Base-by-base conservation (phyloP, 2,329 filamentous ascomycete species). In the Didymosphaeria variabile region DNA sequence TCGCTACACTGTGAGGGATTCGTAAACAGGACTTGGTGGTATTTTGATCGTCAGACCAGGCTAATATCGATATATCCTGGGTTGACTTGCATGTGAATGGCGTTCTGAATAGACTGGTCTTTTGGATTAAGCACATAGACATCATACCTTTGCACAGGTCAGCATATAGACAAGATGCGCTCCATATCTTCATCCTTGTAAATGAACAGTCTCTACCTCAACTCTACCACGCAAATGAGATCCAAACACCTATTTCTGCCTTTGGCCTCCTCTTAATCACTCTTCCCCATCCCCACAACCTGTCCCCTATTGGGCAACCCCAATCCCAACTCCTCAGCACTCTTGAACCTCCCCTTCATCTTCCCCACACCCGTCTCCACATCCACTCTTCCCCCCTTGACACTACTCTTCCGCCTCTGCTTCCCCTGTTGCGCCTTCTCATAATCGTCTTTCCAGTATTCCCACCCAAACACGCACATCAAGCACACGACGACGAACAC, bases 241-340 rank as follows among this genome's bases (percentile, higher is more conserved):
- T 21, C 26, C 34, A 12, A 49, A 49, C 46, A 29, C n/a, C 12
- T n/a, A 31, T 17, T 8, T 31, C 10, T 36, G 10, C 15, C 12
- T 19, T 15, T 19, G 1, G 12, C 12, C 19, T 17, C 23, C 50
- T 12, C 29, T 67, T 57, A 77, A 69, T 77, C 74, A 63, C 69
- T 75, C 63, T 77, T 77, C 49, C 69, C 73, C 31, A 74, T 64
- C 15, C 73, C 74, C 8, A 76, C 69, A 21, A 75, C 19, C 53
- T 55, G 53, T 2, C 53, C 69, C 54, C 55, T 73, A 29, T 66
- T 71, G 29, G 66, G 61, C 32, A 64, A 61, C 53, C 66, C 58
- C n/a, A 74, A 47, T 21, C 70, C 72, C 55, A 76, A 51, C 57
- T 75, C 72, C 31, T 74, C 69, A 9, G 69, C 61, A 36, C 67